Percentiles rank a stretch among this genome's conserved stretches.
These are phyloP conservation scores for Arabis alpina DNA, from an alignment of 345 rosid species.

Conservation along the genomic window DNA sequence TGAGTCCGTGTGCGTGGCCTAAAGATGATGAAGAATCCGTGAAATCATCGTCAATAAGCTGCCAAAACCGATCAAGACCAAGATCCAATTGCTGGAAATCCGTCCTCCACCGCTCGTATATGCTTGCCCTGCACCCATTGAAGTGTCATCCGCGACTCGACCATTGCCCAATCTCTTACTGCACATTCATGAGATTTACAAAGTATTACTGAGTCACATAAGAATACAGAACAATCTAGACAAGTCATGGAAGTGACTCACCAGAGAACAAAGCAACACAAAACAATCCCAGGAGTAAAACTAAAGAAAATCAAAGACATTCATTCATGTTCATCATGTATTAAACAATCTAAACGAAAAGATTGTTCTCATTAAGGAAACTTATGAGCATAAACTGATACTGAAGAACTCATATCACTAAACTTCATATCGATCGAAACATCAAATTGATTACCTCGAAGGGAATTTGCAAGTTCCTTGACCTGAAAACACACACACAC, in stretches of 20 bases:
- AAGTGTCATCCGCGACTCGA: slow-evolving; percentile 35
- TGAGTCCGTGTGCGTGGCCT: slow-evolving; percentile 1
- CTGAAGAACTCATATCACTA: neutral
- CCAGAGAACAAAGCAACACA: slow-evolving; percentile 8
- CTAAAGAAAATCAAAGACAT: neutral
- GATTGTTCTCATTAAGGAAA: slow-evolving; percentile 2
- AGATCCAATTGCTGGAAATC: slow-evolving; percentile 31
- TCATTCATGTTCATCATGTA: neutral
- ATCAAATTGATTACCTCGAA: slow-evolving; percentile 30
- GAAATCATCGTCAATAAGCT: slow-evolving; percentile 31
- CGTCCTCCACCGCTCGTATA: slow-evolving; percentile 29
- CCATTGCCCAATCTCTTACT: slow-evolving; percentile 39
- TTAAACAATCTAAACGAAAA: neutral
- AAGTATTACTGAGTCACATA: neutral
- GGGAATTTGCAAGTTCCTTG: slow-evolving; percentile 44
- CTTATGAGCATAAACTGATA: neutral
- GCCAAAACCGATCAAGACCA: slow-evolving; percentile 16
- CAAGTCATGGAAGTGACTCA: neutral
- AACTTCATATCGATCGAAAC: neutral
- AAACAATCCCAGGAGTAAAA: neutral
- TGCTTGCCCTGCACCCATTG: slow-evolving; percentile 22
- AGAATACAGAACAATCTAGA: neutral
- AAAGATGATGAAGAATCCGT: slow-evolving; percentile 24
- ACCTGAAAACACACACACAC: slow-evolving; percentile 34
- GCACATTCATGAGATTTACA: slow-evolving; percentile 18